These are phyloP conservation scores for Fonsecaea nubica DNA, from an alignment of 2,329 filamentous ascomycete genomes.

Conservation along the genomic window DNA sequence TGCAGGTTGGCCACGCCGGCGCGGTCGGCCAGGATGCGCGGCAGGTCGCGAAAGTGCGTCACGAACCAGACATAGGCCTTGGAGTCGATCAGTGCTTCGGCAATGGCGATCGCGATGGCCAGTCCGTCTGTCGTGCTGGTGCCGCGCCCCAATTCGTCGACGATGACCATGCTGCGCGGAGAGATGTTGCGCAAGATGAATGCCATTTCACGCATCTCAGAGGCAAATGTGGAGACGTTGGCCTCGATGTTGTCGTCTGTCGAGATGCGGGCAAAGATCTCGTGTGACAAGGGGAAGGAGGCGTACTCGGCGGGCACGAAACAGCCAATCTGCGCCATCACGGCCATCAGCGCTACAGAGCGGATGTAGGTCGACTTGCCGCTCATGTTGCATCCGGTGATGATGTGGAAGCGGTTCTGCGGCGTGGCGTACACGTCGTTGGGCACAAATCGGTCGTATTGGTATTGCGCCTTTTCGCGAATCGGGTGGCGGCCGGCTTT, in stretches of 20 bases:
- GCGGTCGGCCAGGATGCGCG: conserved; percentile 74
- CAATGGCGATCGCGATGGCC: conserved; percentile 86
- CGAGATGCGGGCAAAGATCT: conserved; percentile 85
- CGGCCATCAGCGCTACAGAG: conserved; percentile 78
- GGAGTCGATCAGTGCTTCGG: conserved; percentile 83
- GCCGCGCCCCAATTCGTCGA: conserved; percentile 90
- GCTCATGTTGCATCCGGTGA: conserved; percentile 98
- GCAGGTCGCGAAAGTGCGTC: conserved; percentile 87
- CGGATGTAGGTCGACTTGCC: conserved; percentile 96
- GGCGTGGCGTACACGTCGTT: conserved; percentile 88
- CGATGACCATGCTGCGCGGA: conserved; percentile 75
- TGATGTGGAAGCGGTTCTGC: conserved; percentile 84
- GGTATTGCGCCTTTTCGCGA: conserved; percentile 70
- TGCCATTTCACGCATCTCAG: conserved; percentile 95
- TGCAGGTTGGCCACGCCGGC: conserved; percentile 84
- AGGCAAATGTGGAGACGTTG: conserved; percentile 90
- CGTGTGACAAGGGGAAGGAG: conserved; percentile 77
- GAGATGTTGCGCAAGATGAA: conserved; percentile 89
- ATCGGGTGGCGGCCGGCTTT: conserved; percentile 80
- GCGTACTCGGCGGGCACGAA: conserved; percentile 90
- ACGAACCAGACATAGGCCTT: conserved; percentile 87
- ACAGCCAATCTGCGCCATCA: conserved; percentile 93
- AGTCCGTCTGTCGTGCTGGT: conserved; percentile 89
- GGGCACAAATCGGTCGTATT: conserved; percentile 72
- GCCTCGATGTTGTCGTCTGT: conserved; percentile 87